Conservation (phyloP, 2,329 filamentous ascomycete genomes). For the Verticillium zaregamsianum region DNA sequence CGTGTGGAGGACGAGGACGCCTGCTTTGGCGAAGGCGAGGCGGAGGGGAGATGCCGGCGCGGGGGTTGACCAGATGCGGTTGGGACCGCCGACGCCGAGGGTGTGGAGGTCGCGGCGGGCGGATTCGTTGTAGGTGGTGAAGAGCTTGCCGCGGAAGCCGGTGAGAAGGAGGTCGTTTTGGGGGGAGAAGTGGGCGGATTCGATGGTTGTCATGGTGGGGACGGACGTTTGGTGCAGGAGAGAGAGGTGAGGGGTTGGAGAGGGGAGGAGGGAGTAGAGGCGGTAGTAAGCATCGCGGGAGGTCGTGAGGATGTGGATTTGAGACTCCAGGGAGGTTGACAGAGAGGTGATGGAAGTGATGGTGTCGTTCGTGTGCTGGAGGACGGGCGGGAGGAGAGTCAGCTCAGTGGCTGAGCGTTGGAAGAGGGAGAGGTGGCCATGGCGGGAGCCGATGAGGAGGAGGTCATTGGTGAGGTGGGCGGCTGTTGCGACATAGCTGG, state of each 20-base stretch:
- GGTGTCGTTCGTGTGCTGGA: constrained; percentile 50
- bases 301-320: constrained; percentile 59
- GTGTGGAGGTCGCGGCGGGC: constrained; percentile 63
- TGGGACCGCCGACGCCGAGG: constrained; percentile 79
- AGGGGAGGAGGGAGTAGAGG: constrained; percentile 46
- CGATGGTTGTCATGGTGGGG: constrained; percentile 72
- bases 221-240: constrained; percentile 65
- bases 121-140: constrained; percentile 78
- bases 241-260: constrained; percentile 39
- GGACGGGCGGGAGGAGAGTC: constrained; percentile 23
- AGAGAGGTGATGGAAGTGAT: constrained; percentile 63
- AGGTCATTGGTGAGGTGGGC: constrained; percentile 34
- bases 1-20: constrained; percentile 43
- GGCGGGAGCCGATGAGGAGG: constrained; percentile 52
- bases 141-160: constrained; percentile 76
- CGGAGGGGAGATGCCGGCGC: constrained; percentile 29
- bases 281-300: constrained; percentile 74
- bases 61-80: constrained; percentile 61
- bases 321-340: constrained; percentile 20
- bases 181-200: constrained; percentile 60
- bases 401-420: constrained; percentile 20
- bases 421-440: constrained; percentile 42
- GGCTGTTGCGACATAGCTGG: constrained; percentile 45
- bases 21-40: constrained; percentile 61
- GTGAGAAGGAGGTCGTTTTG: constrained; percentile 60